These are phyloP conservation scores for Verticillium longisporum DNA, from an alignment of 2,329 filamentous ascomycete genomes.

Conservation along the genomic window DNA sequence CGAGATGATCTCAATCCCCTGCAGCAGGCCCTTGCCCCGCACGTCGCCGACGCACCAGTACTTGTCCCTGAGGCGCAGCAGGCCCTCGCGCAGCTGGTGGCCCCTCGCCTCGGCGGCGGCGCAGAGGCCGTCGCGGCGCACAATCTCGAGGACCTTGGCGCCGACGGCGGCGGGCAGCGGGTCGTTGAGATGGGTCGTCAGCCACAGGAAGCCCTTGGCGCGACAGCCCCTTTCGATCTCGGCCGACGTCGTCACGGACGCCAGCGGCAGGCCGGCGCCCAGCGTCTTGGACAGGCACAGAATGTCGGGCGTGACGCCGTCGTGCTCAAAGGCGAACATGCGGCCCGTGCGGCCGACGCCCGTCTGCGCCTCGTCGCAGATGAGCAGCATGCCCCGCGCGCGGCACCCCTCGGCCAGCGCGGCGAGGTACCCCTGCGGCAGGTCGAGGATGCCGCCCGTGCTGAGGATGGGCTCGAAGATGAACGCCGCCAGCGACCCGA, in stretches of 20 bases:
- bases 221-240: conserved; percentile 37
- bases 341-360: conserved; percentile 47
- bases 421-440: conserved; percentile 48
- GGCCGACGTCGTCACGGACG: conserved; percentile 38
- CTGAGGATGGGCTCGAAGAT: conserved; percentile 56
- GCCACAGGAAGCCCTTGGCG: conserved; percentile 38
- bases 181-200: conserved; percentile 49
- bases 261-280: conserved; percentile 44
- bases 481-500: conserved; percentile 55
- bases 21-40: conserved; percentile 41
- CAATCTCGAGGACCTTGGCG: conserved; percentile 47
- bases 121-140: conserved; percentile 38
- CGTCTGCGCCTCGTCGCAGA: conserved; percentile 55
- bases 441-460: conserved; percentile 47
- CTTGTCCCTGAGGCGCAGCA: conserved; percentile 35
- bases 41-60: conserved; percentile 48
- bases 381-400: conserved; percentile 48
- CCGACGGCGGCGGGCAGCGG: conserved; percentile 46
- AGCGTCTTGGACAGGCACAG: conserved; percentile 47
- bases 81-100: conserved; percentile 31
- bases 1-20: conserved; percentile 42
- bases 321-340: conserved; percentile 51
- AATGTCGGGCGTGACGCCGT: conserved; percentile 36
- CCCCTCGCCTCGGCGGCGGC: conserved; percentile 32
- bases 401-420: conserved; percentile 44